phyloP scores from a whole-genome alignment of 2,329 filamentous ascomycete species.

The Colletotrichum liriopes region DNA sequence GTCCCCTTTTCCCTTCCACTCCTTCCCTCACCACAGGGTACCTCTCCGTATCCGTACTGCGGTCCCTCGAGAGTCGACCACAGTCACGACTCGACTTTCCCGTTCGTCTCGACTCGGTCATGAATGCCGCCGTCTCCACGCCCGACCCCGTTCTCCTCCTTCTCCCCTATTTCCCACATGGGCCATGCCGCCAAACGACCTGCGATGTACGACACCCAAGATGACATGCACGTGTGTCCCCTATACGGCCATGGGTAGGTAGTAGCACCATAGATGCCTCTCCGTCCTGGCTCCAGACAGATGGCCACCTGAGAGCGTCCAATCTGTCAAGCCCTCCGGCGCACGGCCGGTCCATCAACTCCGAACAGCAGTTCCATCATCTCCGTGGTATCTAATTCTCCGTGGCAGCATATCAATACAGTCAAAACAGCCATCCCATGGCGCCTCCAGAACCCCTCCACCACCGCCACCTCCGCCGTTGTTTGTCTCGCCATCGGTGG shows the following conservation, averaged over 20 bases:
- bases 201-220: constrained; percentile 21
- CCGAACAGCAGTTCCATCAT: neutral
- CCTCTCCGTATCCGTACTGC: neutral
- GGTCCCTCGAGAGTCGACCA: constrained; percentile 6
- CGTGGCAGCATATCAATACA: constrained; percentile 31
- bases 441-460: constrained; percentile 11
- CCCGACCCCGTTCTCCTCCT: constrained; percentile 13
- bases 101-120: constrained; percentile 34
- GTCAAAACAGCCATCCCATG: constrained; percentile 29
- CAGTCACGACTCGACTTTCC: constrained; percentile 27
- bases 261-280: constrained; percentile 23
- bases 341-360: constrained; percentile 37
- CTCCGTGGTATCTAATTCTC: constrained; percentile 15
- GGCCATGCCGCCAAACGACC: constrained; percentile 5
- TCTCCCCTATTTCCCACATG: constrained; percentile 31
- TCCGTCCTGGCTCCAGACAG: constrained; percentile 30
- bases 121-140: constrained; percentile 34
- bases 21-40: neutral
- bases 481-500: constrained; percentile 26
- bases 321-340: constrained; percentile 38
- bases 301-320: constrained; percentile 27
- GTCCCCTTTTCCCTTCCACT: neutral
- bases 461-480: constrained; percentile 19
- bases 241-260: constrained; percentile 16
- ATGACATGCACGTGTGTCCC: constrained; percentile 40